Evolutionary conservation across 106 monocot genomes (phyloP).

Genomic region (Dendrobium nobile): DNA sequence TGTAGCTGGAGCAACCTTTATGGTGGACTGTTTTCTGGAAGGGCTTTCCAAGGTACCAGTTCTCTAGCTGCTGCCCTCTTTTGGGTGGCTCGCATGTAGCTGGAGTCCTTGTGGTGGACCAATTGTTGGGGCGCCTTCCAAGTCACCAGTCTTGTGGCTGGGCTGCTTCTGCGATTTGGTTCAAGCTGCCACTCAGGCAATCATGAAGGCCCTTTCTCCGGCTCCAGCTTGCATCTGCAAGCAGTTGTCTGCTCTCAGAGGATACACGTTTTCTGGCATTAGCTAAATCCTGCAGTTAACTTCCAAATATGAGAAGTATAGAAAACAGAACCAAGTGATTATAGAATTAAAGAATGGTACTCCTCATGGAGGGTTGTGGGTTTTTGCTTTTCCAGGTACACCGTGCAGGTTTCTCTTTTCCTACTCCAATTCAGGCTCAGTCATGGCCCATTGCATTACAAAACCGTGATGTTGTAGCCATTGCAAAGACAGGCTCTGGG

Average conservation of each 20-base stretch:
- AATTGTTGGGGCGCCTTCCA: constrained; percentile 38
- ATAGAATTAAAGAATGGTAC: constrained; percentile 7
- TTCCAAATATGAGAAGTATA: constrained; percentile 11
- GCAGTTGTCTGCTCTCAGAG: constrained; percentile 16
- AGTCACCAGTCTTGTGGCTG: constrained; percentile 27
- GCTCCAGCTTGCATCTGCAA: constrained; percentile 28
- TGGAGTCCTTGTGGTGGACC: constrained; percentile 44
- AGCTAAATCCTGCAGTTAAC: constrained; percentile 23
- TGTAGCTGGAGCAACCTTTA: constrained; percentile 47
- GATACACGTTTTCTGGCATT: constrained; percentile 27
- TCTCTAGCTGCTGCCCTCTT: constrained; percentile 3
- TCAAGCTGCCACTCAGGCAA: constrained; percentile 25
- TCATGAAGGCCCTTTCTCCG: constrained; percentile 18
- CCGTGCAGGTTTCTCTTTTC: constrained; percentile 73
- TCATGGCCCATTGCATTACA: constrained; percentile 91
- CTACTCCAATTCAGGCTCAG: constrained; percentile 95
- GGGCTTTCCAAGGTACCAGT: constrained; percentile 46
- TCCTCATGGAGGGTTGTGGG: constrained; percentile 14
- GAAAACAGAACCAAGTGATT: constrained; percentile 8
- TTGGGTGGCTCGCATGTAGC: constrained; percentile 43
- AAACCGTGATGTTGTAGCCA: constrained; percentile 73
- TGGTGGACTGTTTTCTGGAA: constrained; percentile 41
- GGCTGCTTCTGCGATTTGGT: constrained; percentile 21
- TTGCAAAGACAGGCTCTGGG: constrained; percentile 97
- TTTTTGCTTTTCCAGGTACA: constrained; percentile 60